A percentile compares a stretch with the other conserved stretches of the same genome.
Evolutionary conservation across 192 early-diverging fungal species (phyloP).

Genomic region (Gaertneriomyces sp.): DNA sequence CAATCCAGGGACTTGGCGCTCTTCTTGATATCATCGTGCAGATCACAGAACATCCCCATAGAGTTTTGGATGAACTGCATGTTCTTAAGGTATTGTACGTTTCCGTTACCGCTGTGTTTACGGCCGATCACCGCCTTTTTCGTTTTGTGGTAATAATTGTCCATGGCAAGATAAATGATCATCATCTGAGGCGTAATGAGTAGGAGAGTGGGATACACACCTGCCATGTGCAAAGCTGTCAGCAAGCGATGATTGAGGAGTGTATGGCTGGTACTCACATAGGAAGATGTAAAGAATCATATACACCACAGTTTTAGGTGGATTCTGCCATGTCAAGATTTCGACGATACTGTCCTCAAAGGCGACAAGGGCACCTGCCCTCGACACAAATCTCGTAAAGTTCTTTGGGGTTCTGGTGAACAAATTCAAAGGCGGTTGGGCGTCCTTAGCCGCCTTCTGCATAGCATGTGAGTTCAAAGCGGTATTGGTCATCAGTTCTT

Average conservation of each 20-base stretch:
- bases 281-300: conserved; percentile 32
- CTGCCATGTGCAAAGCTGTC: conserved; percentile 21
- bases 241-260: not conserved
- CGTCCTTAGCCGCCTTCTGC: conserved; percentile 39
- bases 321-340: conserved; percentile 68
- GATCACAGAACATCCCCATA: conserved; percentile 59
- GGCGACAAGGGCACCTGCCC: conserved; percentile 60
- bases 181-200: conserved; percentile 51
- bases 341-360: conserved; percentile 60
- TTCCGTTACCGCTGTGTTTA: conserved; percentile 22
- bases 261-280: conserved; percentile 40
- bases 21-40: conserved; percentile 35
- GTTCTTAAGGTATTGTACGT: conserved; percentile 64
- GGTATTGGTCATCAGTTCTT: conserved; percentile 49
- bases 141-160: conserved; percentile 49
- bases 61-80: conserved; percentile 74
- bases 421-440: conserved; percentile 57
- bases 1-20: conserved; percentile 34
- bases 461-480: conserved; percentile 35
- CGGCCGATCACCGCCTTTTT: conserved; percentile 34
- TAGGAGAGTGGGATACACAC: conserved; percentile 55
- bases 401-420: conserved; percentile 66
- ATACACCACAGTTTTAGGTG: conserved; percentile 53
- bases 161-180: conserved; percentile 50
- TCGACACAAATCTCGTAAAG: conserved; percentile 62